Base-by-base conservation (phyloP, 1,284 basidiomycete species). In the Malassezia globosa region DNA sequence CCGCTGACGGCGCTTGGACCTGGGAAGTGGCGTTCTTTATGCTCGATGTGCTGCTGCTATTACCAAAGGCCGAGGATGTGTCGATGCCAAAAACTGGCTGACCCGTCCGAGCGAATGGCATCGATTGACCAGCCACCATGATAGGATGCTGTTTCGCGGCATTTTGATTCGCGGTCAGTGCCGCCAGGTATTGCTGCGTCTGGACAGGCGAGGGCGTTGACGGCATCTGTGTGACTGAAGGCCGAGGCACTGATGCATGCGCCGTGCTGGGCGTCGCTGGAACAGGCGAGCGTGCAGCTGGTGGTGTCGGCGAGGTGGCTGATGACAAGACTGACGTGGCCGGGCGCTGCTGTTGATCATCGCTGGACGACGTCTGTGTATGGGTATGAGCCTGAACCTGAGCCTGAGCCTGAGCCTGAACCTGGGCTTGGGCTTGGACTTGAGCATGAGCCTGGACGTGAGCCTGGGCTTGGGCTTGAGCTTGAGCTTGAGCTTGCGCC, bases 391-490 rank as follows among this genome's bases (percentile, higher is more conserved):
- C n/a, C n/a, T n/a, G n/a, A n/a, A n/a, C n/a, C n/a, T n/a, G n/a
- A n/a, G n/a, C n/a, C n/a, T n/a, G n/a, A n/a, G n/a, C n/a, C n/a
- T n/a, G n/a, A n/a, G n/a, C n/a, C n/a, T n/a, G n/a, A n/a, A n/a
- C n/a, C n/a, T n/a, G n/a, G n/a, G n/a, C n/a, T n/a, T n/a, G n/a
- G n/a, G n/a, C n/a, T n/a, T n/a, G n/a, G n/a, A n/a, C n/a, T n/a
- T n/a, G n/a, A n/a, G n/a, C n/a, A n/a, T n/a, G n/a, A n/a, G n/a
- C n/a, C n/a, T n/a, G n/a, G n/a, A n/a, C n/a, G n/a, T n/a, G n/a
- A n/a, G n/a, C n/a, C n/a, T n/a, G n/a, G n/a, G n/a, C 55, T 42
- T 57, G 51, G 18, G 33, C 25, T 22, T 19, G 14, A n/a, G 46
- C 19, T 21, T 16, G 35, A n/a, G n/a, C n/a, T n/a, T n/a, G n/a